Conservation (phyloP, 371 early-diverging fungal genomes). For the Mortierella sp. region DNA sequence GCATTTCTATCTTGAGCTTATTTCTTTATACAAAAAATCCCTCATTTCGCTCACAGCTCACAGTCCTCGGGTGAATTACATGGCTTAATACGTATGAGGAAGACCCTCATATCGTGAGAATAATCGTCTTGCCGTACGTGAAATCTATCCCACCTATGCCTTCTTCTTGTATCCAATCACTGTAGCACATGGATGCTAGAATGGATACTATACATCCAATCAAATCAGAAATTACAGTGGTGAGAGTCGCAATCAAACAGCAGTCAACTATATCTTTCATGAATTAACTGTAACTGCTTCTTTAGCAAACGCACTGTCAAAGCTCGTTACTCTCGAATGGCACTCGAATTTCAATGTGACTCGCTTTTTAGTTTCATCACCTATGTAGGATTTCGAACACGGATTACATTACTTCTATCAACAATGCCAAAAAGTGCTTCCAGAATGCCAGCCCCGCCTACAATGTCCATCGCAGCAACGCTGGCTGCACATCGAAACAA, state of each 20-base stretch:
- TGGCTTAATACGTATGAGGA: background rate
- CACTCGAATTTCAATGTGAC: too few relatives aligned
- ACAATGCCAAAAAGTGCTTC: slow-evolving; percentile 7
- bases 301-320: too few relatives aligned
- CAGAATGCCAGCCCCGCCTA: slow-evolving; percentile 23
- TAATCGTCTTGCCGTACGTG: background rate
- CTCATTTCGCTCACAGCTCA: slow-evolving; percentile 14
- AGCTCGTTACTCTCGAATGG: too few relatives aligned
- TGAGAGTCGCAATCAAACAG: too few relatives aligned
- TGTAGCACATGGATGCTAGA: too few relatives aligned
- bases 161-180: background rate
- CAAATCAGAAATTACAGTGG: too few relatives aligned
- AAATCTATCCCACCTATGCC: background rate
- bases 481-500: slow-evolving; percentile 45
- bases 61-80: background rate
- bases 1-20: background rate
- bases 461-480: slow-evolving; percentile 53
- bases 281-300: too few relatives aligned
- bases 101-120: background rate
- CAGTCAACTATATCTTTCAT: too few relatives aligned
- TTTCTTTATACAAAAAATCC: slow-evolving; percentile 2
- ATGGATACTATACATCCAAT: too few relatives aligned
- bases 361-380: too few relatives aligned
- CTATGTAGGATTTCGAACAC: too few relatives aligned
- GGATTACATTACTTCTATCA: background rate